phyloP scores from a whole-genome alignment of 441 rosid species.

The Iberis amara region DNA sequence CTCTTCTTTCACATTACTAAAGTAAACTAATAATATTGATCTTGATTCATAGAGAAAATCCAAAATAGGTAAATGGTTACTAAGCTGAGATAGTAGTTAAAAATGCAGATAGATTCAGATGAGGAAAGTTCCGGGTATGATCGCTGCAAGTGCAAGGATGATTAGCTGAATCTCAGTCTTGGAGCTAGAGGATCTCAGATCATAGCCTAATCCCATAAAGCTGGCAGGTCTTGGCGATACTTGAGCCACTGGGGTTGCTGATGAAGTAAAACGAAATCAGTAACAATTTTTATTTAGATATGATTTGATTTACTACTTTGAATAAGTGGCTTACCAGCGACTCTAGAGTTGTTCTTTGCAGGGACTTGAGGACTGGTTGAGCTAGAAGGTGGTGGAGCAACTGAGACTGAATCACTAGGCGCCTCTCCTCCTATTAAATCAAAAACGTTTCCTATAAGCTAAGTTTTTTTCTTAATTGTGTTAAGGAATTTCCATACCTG shows the following conservation, averaged over 20 bases:
- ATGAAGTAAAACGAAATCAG: not conserved
- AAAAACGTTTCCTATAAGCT: too few species aligned
- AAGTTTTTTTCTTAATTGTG: not conserved
- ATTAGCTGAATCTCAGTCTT: constrained; percentile 26
- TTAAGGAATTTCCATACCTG: not conserved
- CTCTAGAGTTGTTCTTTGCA: constrained; percentile 33
- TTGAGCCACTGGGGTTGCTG: constrained; percentile 28
- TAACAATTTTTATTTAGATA: not conserved
- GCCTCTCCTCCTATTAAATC: not conserved
- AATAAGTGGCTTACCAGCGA: constrained; percentile 40
- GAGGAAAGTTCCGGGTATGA: constrained; percentile 23
- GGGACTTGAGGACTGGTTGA: constrained; percentile 45
- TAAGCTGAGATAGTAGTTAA: not conserved
- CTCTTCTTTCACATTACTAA: too few species aligned
- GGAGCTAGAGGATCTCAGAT: constrained; percentile 27
- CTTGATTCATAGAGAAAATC: too few species aligned
- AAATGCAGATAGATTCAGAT: constrained; percentile 6
- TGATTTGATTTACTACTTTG: not conserved
- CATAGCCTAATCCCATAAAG: constrained; percentile 38
- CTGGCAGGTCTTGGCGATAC: constrained; percentile 37
- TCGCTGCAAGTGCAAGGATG: constrained; percentile 25
- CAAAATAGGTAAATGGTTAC: not conserved
- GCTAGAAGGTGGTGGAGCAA: constrained; percentile 27
- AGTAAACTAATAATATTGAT: too few species aligned
- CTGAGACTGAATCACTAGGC: not conserved